These are phyloP conservation scores for Kandelia obovata DNA, from an alignment of 345 rosid genomes.

Conservation along the genomic window DNA sequence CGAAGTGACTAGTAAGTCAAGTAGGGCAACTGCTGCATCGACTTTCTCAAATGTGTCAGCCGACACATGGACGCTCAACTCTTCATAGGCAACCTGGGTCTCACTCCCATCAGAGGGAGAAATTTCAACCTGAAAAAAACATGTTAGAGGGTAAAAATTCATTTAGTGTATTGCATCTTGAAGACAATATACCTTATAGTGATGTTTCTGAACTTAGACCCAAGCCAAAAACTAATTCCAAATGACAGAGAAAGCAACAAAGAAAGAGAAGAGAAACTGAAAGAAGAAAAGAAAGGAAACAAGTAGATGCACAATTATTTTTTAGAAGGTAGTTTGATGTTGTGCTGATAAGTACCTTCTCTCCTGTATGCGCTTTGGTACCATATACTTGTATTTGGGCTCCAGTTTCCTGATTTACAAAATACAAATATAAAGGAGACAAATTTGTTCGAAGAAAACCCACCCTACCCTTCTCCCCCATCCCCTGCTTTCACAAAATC, in stretches of 20 bases:
- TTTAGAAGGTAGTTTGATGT: neutral
- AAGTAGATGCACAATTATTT: neutral
- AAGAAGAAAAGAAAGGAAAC: neutral
- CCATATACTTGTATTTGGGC: slow-evolving; percentile 65
- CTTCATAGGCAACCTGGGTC: slow-evolving; percentile 46
- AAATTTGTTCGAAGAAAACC: neutral
- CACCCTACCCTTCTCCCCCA: neutral
- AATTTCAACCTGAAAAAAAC: slow-evolving; percentile 59
- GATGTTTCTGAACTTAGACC: neutral
- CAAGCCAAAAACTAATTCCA: neutral
- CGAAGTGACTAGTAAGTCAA: slow-evolving; percentile 75
- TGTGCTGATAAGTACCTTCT: slow-evolving; percentile 51
- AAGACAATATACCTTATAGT: slow-evolving; percentile 10
- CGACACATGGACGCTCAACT: slow-evolving; percentile 60
- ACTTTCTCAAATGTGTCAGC: slow-evolving; percentile 86
- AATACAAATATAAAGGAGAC: slow-evolving; percentile 8
- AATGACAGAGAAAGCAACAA: neutral
- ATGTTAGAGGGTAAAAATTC: neutral
- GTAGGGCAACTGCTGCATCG: slow-evolving; percentile 76
- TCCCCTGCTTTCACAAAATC: neutral
- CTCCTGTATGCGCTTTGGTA: slow-evolving; percentile 47
- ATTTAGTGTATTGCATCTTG: neutral
- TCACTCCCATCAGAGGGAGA: slow-evolving; percentile 56
- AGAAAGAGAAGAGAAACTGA: neutral
- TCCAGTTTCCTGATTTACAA: slow-evolving; percentile 71